Evolutionary conservation across 2,329 filamentous ascomycete genomes (phyloP).

Genomic region (Triangularia verruculosa): DNA sequence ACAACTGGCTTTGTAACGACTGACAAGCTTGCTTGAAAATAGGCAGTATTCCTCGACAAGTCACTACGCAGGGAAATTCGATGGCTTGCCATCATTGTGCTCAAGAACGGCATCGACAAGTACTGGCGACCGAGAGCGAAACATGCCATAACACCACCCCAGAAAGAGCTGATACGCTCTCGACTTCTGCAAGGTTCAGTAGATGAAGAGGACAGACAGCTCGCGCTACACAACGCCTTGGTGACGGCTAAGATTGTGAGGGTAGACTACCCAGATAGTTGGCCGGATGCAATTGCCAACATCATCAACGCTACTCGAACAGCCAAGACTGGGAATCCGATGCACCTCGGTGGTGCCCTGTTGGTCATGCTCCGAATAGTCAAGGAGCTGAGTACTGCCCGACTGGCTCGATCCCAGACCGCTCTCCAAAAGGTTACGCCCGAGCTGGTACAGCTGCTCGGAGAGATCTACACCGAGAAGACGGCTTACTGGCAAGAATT

Average conservation of each 20-base stretch:
- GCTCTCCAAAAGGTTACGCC: conserved; percentile 76
- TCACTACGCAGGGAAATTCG: conserved; percentile 73
- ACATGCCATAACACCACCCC: conserved; percentile 68
- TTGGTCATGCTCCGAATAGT: conserved; percentile 79
- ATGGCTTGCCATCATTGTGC: conserved; percentile 85
- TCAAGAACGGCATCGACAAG: conserved; percentile 95
- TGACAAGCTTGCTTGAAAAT: conserved; percentile 7
- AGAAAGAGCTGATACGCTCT: conserved; percentile 74
- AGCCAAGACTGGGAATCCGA: conserved; percentile 54
- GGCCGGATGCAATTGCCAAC: conserved; percentile 63
- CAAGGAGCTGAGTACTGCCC: conserved; percentile 83
- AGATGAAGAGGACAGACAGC: conserved; percentile 68
- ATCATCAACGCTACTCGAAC: conserved; percentile 63
- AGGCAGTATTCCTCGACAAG: conserved; percentile 80
- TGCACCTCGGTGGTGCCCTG: conserved; percentile 69
- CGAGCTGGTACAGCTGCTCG: conserved; percentile 78
- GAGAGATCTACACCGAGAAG: conserved; percentile 73
- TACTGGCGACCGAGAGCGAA: conserved; percentile 74
- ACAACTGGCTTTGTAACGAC: conserved; percentile 8
- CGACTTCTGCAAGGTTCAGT: conserved; percentile 74
- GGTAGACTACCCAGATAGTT: conserved; percentile 85
- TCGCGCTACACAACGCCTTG: conserved; percentile 85
- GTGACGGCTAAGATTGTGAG: conserved; percentile 84
- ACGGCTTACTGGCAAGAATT: conserved; percentile 66
- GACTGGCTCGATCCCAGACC: conserved; percentile 70